phyloP scores from a whole-genome alignment of 768 basidiomycete species.

The Kwoniella botswanensis region DNA sequence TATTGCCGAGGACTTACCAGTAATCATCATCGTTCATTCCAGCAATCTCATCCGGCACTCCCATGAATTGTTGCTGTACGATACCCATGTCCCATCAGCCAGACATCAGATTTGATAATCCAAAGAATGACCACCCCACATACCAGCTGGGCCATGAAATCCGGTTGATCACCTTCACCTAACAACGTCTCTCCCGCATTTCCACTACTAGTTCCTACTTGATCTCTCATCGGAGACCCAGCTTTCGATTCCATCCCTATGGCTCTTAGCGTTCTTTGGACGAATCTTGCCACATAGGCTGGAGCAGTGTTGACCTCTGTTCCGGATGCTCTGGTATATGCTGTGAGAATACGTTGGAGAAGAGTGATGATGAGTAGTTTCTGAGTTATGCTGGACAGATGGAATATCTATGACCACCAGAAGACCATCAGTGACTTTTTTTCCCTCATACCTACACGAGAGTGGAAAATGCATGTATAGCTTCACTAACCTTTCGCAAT shows the following conservation, averaged over 20 bases:
- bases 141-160: slow-evolving; percentile 33
- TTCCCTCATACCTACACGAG: too few relatives aligned
- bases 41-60: slow-evolving; percentile 24
- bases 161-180: slow-evolving; percentile 24
- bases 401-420: slow-evolving; percentile 28
- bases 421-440: too few relatives aligned
- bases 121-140: neutral
- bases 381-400: slow-evolving; percentile 18
- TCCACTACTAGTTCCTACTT: neutral
- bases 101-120: too few relatives aligned
- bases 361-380: slow-evolving; percentile 35
- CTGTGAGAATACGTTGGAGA: slow-evolving; percentile 29
- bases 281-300: slow-evolving; percentile 39
- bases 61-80: slow-evolving; percentile 31
- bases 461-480: neutral
- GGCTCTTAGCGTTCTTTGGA: slow-evolving; percentile 28
- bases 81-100: too few relatives aligned
- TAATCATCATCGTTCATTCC: slow-evolving; percentile 31
- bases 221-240: slow-evolving; percentile 21
- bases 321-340: slow-evolving; percentile 19
- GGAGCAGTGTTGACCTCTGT: slow-evolving; percentile 27
- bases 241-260: slow-evolving; percentile 36
- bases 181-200: neutral
- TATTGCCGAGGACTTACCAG: slow-evolving; percentile 19
- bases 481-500: slow-evolving; percentile 27